Conservation (phyloP, 805 yeast species). For the Spathaspora passalidarum region DNA sequence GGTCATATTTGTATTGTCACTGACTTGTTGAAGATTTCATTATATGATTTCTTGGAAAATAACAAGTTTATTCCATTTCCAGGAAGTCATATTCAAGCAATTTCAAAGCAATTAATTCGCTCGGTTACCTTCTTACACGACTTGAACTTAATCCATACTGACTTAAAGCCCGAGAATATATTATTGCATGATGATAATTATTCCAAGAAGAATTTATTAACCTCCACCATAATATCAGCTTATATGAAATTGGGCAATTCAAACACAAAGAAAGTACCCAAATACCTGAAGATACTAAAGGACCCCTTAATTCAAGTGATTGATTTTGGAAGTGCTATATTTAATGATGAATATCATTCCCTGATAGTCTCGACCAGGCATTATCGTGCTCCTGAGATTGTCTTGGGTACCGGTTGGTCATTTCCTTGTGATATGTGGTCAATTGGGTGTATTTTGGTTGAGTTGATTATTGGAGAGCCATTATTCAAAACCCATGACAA, state of each 20-base stretch:
- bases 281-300: constrained; percentile 48
- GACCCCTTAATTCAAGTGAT: constrained; percentile 85
- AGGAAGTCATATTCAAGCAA: constrained; percentile 86
- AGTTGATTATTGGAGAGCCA: constrained; percentile 90
- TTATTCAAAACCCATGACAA: constrained; percentile 93
- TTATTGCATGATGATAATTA: constrained; percentile 57
- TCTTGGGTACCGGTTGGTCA: constrained; percentile 94
- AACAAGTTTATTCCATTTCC: constrained; percentile 90
- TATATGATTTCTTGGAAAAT: constrained; percentile 85
- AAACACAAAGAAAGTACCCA: constrained; percentile 23
- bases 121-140: constrained; percentile 90
- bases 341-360: constrained; percentile 90
- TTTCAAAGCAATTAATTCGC: constrained; percentile 79
- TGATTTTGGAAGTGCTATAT: constrained; percentile 97
- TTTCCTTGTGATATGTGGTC: constrained; percentile 98
- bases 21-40: constrained; percentile 76
- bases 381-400: constrained; percentile 95
- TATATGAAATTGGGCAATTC: constrained; percentile 22
- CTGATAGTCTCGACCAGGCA: constrained; percentile 92
- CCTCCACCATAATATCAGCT: constrained; percentile 32
- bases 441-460: constrained; percentile 89
- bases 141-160: constrained; percentile 89
- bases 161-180: constrained; percentile 93
- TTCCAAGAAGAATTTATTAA: constrained; percentile 31
- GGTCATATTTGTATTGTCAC: constrained; percentile 95